These are phyloP conservation scores for Phytophthora hybrid DNA, from an alignment of 352 stramenopile species.

Conservation along the genomic window DNA sequence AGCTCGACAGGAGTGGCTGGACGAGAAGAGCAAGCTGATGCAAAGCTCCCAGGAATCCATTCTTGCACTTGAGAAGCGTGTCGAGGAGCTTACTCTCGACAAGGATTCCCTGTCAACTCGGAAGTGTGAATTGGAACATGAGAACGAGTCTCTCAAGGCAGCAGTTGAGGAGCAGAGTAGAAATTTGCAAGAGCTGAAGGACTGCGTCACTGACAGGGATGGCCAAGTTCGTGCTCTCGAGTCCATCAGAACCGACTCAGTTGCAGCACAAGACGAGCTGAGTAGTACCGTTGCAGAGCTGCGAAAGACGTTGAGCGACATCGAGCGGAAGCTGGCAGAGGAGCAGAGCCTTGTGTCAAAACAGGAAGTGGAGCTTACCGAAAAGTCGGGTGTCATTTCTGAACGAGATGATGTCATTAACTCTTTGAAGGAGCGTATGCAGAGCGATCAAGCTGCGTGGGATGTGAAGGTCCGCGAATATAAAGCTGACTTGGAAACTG, in stretches of 20 bases:
- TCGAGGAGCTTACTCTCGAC: conserved; percentile 22
- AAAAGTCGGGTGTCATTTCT: conserved; percentile 20
- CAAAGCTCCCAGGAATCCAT: conserved; percentile 28
- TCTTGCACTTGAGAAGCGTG: conserved; percentile 29
- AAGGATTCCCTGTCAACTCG: conserved; percentile 17
- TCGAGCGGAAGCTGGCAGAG: conserved; percentile 29
- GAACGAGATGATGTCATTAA: conserved; percentile 33
- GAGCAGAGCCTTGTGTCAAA: conserved; percentile 22
- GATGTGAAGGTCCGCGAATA: conserved; percentile 29
- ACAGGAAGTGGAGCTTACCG: conserved; percentile 25
- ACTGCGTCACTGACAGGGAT: conserved; percentile 29
- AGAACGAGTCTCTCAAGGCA: conserved; percentile 24
- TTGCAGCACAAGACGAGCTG: conserved; percentile 21
- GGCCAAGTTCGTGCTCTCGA: conserved; percentile 30
- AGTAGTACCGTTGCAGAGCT: conserved; percentile 26
- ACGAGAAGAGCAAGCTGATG: conserved; percentile 31
- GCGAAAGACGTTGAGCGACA: conserved; percentile 16
- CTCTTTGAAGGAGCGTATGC: conserved; percentile 28
- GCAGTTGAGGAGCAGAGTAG: conserved; percentile 21
- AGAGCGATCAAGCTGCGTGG: conserved; percentile 30
- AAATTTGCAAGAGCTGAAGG: conserved; percentile 25
- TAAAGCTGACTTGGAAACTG: conserved; percentile 43
- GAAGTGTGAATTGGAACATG: conserved; percentile 32
- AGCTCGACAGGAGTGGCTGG: conserved; percentile 27
- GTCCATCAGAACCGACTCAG: conserved; percentile 11